Evolutionary conservation across 495 filamentous ascomycete species (phyloP).

Genomic region (Aspergillus olivimuriae): DNA sequence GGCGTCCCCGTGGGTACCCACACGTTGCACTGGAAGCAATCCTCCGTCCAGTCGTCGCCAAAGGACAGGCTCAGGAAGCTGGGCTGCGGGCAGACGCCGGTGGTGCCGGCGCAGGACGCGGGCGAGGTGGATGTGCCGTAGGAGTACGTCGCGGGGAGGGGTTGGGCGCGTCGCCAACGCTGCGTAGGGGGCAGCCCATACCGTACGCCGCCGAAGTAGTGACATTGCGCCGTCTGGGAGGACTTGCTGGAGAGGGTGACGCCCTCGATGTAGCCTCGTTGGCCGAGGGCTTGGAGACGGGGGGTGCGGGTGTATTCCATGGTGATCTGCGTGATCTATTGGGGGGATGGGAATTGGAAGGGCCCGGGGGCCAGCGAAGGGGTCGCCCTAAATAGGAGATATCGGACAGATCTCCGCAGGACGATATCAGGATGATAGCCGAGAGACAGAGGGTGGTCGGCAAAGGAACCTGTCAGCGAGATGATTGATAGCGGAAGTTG

Average conservation of each 20-base stretch:
- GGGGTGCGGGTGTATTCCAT: constrained; percentile 28
- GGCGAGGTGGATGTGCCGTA: constrained; percentile 32
- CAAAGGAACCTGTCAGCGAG: too few species aligned
- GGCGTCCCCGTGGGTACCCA: constrained; percentile 32
- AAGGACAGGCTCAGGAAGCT: constrained; percentile 19
- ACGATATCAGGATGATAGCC: too few species aligned
- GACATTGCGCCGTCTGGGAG: constrained; percentile 22
- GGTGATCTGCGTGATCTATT: not conserved
- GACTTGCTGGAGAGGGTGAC: constrained; percentile 22
- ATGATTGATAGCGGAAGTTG: too few species aligned
- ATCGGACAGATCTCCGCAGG: too few species aligned
- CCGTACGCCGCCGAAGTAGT: constrained; percentile 40
- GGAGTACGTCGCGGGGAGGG: constrained; percentile 22
- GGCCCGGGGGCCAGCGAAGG: too few species aligned
- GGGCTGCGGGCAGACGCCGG: constrained; percentile 34
- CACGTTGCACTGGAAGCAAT: constrained; percentile 41
- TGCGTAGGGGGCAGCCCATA: constrained; percentile 32
- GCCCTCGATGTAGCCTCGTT: constrained; percentile 32
- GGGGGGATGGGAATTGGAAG: not conserved
- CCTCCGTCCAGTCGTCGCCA: constrained; percentile 26
- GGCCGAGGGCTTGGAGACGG: constrained; percentile 22
- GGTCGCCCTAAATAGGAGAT: too few species aligned
- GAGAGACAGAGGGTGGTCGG: too few species aligned
- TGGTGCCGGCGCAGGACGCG: constrained; percentile 20
- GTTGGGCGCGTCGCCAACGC: constrained; percentile 33